Conservation (phyloP, 2,329 filamentous ascomycete genomes). For the Colletotrichum coccodes region DNA sequence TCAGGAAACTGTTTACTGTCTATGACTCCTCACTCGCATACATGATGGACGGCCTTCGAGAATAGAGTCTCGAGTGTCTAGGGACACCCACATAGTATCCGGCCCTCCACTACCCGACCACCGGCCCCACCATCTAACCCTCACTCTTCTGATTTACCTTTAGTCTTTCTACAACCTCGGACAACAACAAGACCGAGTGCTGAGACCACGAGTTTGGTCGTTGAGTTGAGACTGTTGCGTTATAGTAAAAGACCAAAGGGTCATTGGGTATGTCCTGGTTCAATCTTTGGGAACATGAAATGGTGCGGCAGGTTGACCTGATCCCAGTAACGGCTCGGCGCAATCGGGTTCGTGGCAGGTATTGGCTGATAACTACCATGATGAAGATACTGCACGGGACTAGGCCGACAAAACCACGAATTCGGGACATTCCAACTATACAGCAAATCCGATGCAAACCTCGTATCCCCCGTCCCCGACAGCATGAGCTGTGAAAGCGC, state of each 20-base stretch:
- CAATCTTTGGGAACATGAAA: not conserved
- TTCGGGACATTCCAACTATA: constrained; percentile 19
- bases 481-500: constrained; percentile 18
- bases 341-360: not conserved
- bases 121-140: not conserved
- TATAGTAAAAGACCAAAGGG: not conserved
- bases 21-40: too few species aligned
- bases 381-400: constrained; percentile 1
- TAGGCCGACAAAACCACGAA: not conserved
- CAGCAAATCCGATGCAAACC: constrained; percentile 1
- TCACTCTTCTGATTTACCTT: not conserved
- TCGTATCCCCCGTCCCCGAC: not conserved
- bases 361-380: not conserved
- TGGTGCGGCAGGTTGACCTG: not conserved
- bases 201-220: not conserved
- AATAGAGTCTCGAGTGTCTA: not conserved
- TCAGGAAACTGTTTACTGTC: too few species aligned
- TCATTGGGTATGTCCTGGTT: not conserved
- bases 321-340: not conserved
- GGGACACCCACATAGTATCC: not conserved
- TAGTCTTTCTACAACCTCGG: not conserved
- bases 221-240: not conserved
- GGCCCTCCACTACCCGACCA: constrained; percentile 20
- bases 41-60: not conserved
- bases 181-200: not conserved